Percentiles rank a stretch among this genome's conserved stretches.
Evolutionary conservation across 805 yeast species (phyloP).

Genomic region (Saccharomyces mikatae): DNA sequence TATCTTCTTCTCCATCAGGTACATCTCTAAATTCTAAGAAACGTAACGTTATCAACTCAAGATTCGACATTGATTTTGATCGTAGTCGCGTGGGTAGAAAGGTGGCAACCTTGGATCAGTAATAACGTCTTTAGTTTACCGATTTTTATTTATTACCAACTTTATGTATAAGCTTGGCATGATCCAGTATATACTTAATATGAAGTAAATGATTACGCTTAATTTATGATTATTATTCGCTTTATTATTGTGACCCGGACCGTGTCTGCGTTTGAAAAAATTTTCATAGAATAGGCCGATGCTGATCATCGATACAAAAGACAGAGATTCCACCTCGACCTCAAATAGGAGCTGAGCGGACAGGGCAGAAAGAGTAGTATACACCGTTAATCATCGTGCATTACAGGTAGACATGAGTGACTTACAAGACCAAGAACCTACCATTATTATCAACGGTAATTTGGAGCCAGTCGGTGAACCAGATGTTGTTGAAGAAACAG

Average conservation of each 20-base stretch:
- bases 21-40: constrained; percentile 10
- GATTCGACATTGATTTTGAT: constrained; percentile 34
- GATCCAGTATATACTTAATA: neutral
- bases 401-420: constrained; percentile 47
- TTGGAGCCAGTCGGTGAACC: constrained; percentile 31
- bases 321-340: neutral
- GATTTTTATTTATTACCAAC: neutral
- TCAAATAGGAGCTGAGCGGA: neutral
- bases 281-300: constrained; percentile 2
- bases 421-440: constrained; percentile 78
- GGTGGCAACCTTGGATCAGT: constrained; percentile 18
- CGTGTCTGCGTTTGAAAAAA: neutral
- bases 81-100: constrained; percentile 36
- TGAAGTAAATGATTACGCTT: neutral
- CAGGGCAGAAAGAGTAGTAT: neutral
- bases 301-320: neutral
- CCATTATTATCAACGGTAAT: constrained; percentile 67
- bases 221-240: neutral
- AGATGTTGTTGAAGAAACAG: constrained; percentile 34
- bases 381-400: neutral
- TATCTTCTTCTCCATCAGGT: neutral
- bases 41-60: constrained; percentile 21
- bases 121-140: neutral
- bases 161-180: neutral
- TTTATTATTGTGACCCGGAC: neutral